Percentiles rank a stretch among this genome's conserved stretches.
These are phyloP conservation scores for Fusarium mundagurra DNA, from an alignment of 2,329 filamentous ascomycete genomes.

Conservation along the genomic window DNA sequence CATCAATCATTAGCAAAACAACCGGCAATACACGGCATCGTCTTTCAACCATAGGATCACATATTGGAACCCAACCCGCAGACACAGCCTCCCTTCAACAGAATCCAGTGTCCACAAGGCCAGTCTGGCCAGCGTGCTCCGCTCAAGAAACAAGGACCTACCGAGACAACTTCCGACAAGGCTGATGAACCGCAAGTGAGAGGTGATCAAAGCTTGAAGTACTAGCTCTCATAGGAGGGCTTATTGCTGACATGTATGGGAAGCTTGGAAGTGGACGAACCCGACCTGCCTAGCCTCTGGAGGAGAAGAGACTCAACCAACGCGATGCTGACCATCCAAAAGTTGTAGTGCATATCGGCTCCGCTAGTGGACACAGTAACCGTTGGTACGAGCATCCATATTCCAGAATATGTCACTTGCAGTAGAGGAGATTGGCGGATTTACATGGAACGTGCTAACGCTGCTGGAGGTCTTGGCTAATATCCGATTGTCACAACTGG, in stretches of 20 bases:
- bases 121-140: background rate
- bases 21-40: background rate
- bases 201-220: slow-evolving; percentile 4
- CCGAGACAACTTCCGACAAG: slow-evolving; percentile 7
- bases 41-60: slow-evolving; percentile 8
- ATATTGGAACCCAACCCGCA: slow-evolving; percentile 1
- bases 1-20: background rate
- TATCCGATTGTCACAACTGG: background rate
- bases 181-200: slow-evolving; percentile 15
- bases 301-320: background rate
- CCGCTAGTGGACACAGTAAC: background rate
- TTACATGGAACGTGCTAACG: background rate
- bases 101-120: background rate
- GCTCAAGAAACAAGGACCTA: background rate
- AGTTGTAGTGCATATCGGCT: background rate
- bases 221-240: background rate
- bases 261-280: slow-evolving; percentile 13
- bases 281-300: background rate
- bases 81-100: slow-evolving; percentile 22
- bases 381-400: background rate
- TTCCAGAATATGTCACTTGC: background rate
- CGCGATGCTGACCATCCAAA: slow-evolving; percentile 19
- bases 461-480: background rate
- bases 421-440: background rate
- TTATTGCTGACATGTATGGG: slow-evolving; percentile 7